Evolutionary conservation across 2,329 filamentous ascomycete species (phyloP).

Genomic region (Nectriaceae sp.): DNA sequence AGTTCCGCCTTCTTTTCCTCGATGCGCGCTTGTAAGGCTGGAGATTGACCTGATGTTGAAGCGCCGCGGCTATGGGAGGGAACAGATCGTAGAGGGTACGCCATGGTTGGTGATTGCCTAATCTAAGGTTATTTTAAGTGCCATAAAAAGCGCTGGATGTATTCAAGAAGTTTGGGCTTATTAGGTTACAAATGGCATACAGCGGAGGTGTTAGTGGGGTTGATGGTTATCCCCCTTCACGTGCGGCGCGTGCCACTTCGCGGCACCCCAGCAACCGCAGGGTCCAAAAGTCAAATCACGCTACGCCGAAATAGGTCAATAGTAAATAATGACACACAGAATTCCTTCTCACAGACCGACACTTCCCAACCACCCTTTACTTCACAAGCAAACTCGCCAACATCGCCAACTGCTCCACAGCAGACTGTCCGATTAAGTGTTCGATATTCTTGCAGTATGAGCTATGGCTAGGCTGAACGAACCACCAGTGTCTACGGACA

Average conservation of each 20-base stretch:
- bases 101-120: slow-evolving; percentile 45
- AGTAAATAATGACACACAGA: slow-evolving; percentile 39
- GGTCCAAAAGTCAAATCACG: slow-evolving; percentile 8
- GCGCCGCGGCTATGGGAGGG: slow-evolving; percentile 69
- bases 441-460: slow-evolving; percentile 35
- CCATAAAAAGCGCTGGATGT: too few relatives aligned
- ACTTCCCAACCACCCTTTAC: slow-evolving; percentile 23
- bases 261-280: slow-evolving; percentile 33
- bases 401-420: slow-evolving; percentile 17
- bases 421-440: slow-evolving; percentile 7
- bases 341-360: slow-evolving; percentile 26
- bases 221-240: slow-evolving; percentile 5
- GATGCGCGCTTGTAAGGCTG: slow-evolving; percentile 72
- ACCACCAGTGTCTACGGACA: slow-evolving; percentile 67
- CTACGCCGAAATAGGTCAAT: slow-evolving; percentile 30
- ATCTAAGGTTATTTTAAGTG: too few relatives aligned
- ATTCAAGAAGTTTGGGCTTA: too few relatives aligned
- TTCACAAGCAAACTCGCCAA: slow-evolving; percentile 15
- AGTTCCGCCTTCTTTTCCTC: slow-evolving; percentile 85
- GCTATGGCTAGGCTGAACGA: slow-evolving; percentile 82
- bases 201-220: slow-evolving; percentile 25
- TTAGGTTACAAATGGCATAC: too few relatives aligned
- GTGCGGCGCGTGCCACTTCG: slow-evolving; percentile 20
- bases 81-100: slow-evolving; percentile 57
- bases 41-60: slow-evolving; percentile 64